phyloP scores from a whole-genome alignment of 2,329 filamentous ascomycete genomes.

The Pseudomassariella vexata region DNA sequence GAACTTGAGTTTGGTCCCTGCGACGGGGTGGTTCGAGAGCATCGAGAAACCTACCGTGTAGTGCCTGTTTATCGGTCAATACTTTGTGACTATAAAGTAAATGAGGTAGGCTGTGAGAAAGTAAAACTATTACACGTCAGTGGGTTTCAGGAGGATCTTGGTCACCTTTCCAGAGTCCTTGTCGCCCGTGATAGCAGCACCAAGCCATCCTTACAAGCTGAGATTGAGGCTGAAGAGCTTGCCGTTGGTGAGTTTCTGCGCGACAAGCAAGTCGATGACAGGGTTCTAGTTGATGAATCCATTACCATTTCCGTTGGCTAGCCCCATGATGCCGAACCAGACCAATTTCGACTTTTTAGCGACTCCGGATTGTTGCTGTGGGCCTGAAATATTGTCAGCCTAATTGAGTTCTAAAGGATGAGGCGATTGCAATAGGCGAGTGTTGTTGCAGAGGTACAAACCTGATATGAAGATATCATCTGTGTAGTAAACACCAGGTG shows the following conservation, averaged over 20 bases:
- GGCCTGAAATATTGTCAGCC: slow-evolving; percentile 17
- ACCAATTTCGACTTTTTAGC: slow-evolving; percentile 38
- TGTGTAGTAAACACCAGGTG: slow-evolving; percentile 37
- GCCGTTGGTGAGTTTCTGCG: slow-evolving; percentile 40
- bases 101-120: no score
- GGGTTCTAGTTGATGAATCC: slow-evolving; percentile 45
- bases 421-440: no score
- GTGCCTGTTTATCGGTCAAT: no score
- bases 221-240: slow-evolving; percentile 47
- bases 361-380: slow-evolving; percentile 45
- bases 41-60: slow-evolving; percentile 20
- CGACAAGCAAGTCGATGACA: slow-evolving; percentile 43
- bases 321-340: slow-evolving; percentile 45
- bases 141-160: slow-evolving; percentile 34
- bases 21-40: no score
- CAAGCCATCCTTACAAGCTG: slow-evolving; percentile 25
- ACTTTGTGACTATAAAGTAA: no score
- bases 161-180: slow-evolving; percentile 43
- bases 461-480: slow-evolving; percentile 41
- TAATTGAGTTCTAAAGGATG: neutral
- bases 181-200: slow-evolving; percentile 34
- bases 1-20: no score
- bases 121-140: slow-evolving; percentile 24
- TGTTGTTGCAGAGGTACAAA: slow-evolving; percentile 17
- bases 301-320: slow-evolving; percentile 35